Base-by-base conservation (phyloP, 176 grass and related monocot species). In the Juncus inflexus region DNA sequence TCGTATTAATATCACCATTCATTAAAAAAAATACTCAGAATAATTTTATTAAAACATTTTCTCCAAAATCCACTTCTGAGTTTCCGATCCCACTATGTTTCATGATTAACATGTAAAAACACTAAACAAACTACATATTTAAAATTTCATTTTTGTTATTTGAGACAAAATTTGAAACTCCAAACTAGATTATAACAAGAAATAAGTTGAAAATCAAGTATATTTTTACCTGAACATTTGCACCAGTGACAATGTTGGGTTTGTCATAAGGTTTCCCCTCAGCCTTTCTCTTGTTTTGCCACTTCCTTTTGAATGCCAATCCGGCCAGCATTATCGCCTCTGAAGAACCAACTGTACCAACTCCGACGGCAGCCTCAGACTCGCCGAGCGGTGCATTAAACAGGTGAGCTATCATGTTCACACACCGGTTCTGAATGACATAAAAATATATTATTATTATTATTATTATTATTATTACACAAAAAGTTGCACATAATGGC, bases 311-410 rank as follows among this genome's bases (percentile, higher is more conserved):
- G 83, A 99, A 99, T 38, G 94, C 94, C 60, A 99, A 69, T 40
- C 94, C 94, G 14, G 94, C 94, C 2, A 99, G 80, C 94, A 99
- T 99, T 80, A 99, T 99, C 52, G 94, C 94, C 63, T 99, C 94
- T 62, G 94, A 99, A 3, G 94, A 99, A 0, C 94, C 94, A 7
- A 99, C 94, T 2, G 94, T 99, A 28, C 94, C 94, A 14, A 99
- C 94, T 62, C 94, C 94, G 3, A 92, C 77, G 4, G 94, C 94
- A 28, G 83, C n/a, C 85, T 99, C 94, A 1, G 75, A 80, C 65
- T 99, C 89, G 5, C 83, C 94, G 2, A 99, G 83, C 4, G 94
- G 94, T 6, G 94, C 88, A 60, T 99, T 67, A 76, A 92, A 99
- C 37, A 99, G 83, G 28, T 90, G 85, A 9, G 85, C 94, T 50